These are phyloP conservation scores for Mycena sp. DNA, from an alignment of 1,284 basidiomycete species.

Conservation along the genomic window DNA sequence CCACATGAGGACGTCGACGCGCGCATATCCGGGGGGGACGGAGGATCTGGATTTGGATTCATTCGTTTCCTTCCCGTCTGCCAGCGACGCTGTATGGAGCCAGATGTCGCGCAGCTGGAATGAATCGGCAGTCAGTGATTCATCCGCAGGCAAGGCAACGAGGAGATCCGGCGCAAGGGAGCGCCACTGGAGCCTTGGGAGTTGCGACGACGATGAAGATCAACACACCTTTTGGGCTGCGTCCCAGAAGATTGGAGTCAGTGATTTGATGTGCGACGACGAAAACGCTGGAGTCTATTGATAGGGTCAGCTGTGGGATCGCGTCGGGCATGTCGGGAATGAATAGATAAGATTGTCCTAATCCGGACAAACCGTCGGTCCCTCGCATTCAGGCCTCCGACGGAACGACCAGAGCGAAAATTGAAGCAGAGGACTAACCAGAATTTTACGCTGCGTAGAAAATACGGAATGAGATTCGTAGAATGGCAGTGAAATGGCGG, in stretches of 20 bases:
- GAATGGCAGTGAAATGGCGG: constrained; percentile 16
- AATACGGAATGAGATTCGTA: not conserved
- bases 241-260: constrained; percentile 73
- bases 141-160: constrained; percentile 21
- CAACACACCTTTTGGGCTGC: constrained; percentile 60
- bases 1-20: constrained; percentile 71
- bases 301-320: constrained; percentile 26
- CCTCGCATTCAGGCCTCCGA: not conserved
- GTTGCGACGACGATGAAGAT: constrained; percentile 21
- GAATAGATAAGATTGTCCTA: constrained; percentile 13
- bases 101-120: constrained; percentile 60
- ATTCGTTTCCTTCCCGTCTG: constrained; percentile 23
- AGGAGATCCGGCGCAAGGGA: constrained; percentile 5
- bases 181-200: constrained; percentile 17
- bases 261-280: constrained; percentile 61
- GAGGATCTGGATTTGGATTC: constrained; percentile 29
- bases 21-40: constrained; percentile 22
- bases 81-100: constrained; percentile 46
- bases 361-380: not conserved
- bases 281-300: constrained; percentile 69
- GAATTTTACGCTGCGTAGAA: constrained; percentile 52
- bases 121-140: constrained; percentile 15
- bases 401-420: constrained; percentile 7
- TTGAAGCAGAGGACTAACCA: constrained; percentile 44
- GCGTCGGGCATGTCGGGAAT: constrained; percentile 24